Conservation (phyloP, 495 filamentous ascomycete species). For the Neurospora intermedia region DNA sequence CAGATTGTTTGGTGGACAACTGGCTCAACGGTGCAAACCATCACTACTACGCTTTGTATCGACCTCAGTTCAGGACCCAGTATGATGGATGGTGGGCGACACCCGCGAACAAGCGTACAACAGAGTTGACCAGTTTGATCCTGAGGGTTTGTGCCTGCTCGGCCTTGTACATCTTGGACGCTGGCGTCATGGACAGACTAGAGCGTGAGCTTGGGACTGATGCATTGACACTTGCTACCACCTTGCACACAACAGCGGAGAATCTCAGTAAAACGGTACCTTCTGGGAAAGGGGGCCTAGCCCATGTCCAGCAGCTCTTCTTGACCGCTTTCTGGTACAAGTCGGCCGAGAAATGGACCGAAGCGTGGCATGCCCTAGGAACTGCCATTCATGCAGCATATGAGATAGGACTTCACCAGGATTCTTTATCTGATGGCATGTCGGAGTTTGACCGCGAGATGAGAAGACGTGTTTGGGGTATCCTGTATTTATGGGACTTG, state of each 20-base stretch:
- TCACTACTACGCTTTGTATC: conserved; percentile 41
- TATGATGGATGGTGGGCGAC: conserved; percentile 41
- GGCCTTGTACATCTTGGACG: conserved; percentile 31
- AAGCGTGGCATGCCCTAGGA: conserved; percentile 41
- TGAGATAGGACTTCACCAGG: conserved; percentile 43
- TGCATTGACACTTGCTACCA: conserved; percentile 27
- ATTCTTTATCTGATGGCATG: conserved; percentile 21
- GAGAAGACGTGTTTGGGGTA: conserved; percentile 32
- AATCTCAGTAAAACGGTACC: conserved; percentile 34
- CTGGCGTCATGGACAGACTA: conserved; percentile 27
- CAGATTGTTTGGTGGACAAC: conserved; percentile 40
- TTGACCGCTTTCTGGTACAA: conserved; percentile 43
- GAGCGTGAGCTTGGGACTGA: conserved; percentile 36
- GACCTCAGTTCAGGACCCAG: conserved; percentile 34
- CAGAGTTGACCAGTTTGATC: conserved; percentile 42
- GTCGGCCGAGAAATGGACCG: conserved; percentile 40
- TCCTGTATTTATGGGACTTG: conserved; percentile 33
- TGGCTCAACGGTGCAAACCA: conserved; percentile 39
- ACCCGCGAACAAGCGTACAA: conserved; percentile 21
- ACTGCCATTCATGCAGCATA: conserved; percentile 39
- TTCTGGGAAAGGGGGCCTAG: conserved; percentile 35
- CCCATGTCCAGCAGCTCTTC: conserved; percentile 43
- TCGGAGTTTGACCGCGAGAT: conserved; percentile 37
- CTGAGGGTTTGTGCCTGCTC: conserved; percentile 43
- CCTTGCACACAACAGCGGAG: conserved; percentile 33